These are phyloP conservation scores for Cercospora zeae-maydis DNA, from an alignment of 2,329 filamentous ascomycete species.

Conservation along the genomic window DNA sequence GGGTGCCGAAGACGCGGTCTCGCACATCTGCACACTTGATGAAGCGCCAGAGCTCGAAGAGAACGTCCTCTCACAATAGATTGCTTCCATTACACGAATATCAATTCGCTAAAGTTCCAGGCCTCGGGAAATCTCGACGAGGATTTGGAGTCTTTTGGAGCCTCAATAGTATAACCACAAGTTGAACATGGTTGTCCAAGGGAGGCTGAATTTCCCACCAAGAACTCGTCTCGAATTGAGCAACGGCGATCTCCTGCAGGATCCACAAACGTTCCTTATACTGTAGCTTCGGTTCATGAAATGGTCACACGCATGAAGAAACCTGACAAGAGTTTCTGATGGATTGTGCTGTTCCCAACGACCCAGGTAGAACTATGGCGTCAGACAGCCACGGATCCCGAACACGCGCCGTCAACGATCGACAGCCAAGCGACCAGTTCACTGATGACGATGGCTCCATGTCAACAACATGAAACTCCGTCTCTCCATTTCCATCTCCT, in stretches of 20 bases:
- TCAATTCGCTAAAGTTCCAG: neutral
- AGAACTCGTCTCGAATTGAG: neutral
- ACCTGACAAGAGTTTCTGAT: neutral
- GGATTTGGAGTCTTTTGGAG: neutral
- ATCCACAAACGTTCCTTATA: neutral
- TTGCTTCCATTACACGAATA: neutral
- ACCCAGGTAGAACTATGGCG: neutral
- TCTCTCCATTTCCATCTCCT: neutral
- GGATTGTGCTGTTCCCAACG: neutral
- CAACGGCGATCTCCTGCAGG: neutral
- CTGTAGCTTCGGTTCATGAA: neutral
- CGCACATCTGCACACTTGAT: neutral
- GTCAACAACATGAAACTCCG: neutral
- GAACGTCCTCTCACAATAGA: neutral
- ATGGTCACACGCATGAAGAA: neutral
- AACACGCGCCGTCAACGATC: neutral
- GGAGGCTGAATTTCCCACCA: neutral
- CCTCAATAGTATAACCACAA: accelerated
- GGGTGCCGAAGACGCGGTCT: neutral
- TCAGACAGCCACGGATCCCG: neutral
- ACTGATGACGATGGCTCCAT: neutral
- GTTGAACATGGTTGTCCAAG: neutral
- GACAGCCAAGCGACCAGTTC: neutral
- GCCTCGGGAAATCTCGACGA: neutral
- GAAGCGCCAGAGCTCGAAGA: neutral